Percentiles rank a stretch among this genome's conserved stretches.
Conservation (phyloP, 2,329 filamentous ascomycete genomes). For the Rutstroemia sydowiana region DNA sequence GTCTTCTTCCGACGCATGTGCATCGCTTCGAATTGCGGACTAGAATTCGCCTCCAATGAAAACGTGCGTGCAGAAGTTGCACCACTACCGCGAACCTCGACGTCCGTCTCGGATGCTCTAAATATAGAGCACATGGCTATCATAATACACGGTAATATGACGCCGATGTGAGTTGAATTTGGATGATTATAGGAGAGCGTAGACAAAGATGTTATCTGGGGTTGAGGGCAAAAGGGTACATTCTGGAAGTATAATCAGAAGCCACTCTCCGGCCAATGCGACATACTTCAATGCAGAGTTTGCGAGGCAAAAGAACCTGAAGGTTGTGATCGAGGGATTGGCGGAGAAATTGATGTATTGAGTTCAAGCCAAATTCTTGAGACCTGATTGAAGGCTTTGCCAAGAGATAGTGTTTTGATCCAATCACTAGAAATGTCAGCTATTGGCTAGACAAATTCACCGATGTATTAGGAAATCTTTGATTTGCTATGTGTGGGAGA, state of each 20-base stretch:
- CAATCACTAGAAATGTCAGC: constrained; percentile 31
- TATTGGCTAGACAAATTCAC: constrained; percentile 21
- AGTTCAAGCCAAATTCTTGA: constrained; percentile 12
- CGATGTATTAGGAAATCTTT: constrained; percentile 11
- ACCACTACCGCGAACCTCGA: constrained; percentile 17
- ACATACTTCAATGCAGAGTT: constrained; percentile 19
- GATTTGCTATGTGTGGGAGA: constrained; percentile 2
- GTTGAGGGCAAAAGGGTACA: constrained; percentile 10
- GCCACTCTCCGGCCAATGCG: constrained; percentile 17
- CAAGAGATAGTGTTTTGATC: constrained; percentile 26
- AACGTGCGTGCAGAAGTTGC: constrained; percentile 35
- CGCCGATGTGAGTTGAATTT: constrained; percentile 9
- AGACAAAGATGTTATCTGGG: too few relatives aligned
- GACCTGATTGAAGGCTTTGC: background rate
- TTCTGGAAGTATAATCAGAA: constrained; percentile 12
- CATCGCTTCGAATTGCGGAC: constrained; percentile 34
- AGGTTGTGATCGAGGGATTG: constrained; percentile 76
- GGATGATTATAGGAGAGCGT: too few relatives aligned
- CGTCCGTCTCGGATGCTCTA: background rate
- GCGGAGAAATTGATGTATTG: constrained; percentile 64
- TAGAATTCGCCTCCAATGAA: constrained; percentile 33
- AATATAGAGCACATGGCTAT: constrained; percentile 1
- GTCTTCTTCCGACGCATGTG: constrained; percentile 38
- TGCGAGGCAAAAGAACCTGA: constrained; percentile 50
- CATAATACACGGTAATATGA: constrained; percentile 4